Percentiles rank a stretch among this genome's conserved stretches.
phyloP scores from a whole-genome alignment of 164 flowering plant species.

The Piper betle region DNA sequence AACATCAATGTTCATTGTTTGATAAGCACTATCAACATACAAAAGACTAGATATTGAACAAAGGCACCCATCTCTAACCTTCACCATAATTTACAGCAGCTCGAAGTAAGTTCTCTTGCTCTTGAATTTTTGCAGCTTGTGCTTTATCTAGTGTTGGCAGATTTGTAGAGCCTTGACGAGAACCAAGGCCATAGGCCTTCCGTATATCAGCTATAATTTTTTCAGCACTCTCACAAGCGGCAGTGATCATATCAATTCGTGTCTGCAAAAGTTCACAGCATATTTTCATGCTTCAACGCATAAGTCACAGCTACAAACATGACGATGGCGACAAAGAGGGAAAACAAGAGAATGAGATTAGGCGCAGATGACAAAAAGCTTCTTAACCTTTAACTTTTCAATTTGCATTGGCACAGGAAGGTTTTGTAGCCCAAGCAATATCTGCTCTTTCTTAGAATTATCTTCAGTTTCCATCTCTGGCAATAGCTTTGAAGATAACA shows the following conservation, averaged over 20 bases:
- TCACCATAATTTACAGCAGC: conserved; percentile 81
- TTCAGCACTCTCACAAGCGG: conserved; percentile 94
- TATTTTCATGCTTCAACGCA: neutral
- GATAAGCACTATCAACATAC: neutral
- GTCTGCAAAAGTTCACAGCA: conserved; percentile 25
- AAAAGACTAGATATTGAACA: neutral
- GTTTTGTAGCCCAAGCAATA: too few species aligned
- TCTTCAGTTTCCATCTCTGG: conserved; percentile 7
- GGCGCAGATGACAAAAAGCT: neutral
- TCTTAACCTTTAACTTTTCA: conserved; percentile 70
- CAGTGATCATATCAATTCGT: conserved; percentile 87
- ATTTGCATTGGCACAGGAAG: conserved; percentile 26
- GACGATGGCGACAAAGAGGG: neutral
- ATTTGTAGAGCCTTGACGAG: conserved; percentile 63
- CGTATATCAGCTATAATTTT: conserved; percentile 80
- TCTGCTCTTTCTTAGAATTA: too few species aligned
- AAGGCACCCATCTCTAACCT: conserved; percentile 21
- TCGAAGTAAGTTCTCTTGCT: conserved; percentile 70
- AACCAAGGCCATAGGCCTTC: conserved; percentile 70
- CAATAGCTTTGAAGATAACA: conserved; percentile 86
- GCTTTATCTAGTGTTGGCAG: conserved; percentile 76
- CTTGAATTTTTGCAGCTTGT: conserved; percentile 90
- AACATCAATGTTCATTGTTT: too few species aligned
- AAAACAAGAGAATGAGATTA: too few species aligned
- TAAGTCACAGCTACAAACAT: too few species aligned